A percentile compares a stretch with the other conserved stretches of the same genome.
These are phyloP conservation scores for Paramecium primaurelia DNA, from an alignment of 73 alveolate species.

Conservation along the genomic window DNA sequence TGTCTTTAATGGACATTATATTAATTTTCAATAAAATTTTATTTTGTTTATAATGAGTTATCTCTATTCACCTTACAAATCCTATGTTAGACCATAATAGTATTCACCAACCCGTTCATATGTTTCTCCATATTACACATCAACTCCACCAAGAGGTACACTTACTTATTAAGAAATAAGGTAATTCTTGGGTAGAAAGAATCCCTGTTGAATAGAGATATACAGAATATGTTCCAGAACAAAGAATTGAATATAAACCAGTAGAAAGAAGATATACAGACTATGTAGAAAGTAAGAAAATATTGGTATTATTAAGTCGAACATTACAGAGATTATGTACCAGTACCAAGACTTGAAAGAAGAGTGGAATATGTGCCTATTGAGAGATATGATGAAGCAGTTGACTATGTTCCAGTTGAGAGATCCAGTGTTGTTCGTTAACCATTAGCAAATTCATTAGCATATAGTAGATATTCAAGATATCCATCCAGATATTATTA, in stretches of 20 bases:
- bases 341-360: conserved; percentile 58
- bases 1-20: background rate
- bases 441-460: background rate
- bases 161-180: background rate
- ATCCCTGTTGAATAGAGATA: conserved; percentile 57
- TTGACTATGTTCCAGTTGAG: conserved; percentile 48
- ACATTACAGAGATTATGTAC: conserved; percentile 57
- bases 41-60: conserved; percentile 19
- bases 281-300: conserved; percentile 26
- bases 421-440: background rate
- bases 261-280: conserved; percentile 60
- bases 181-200: conserved; percentile 58
- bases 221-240: conserved; percentile 59
- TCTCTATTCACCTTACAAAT: conserved; percentile 26
- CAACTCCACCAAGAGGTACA: background rate
- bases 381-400: conserved; percentile 46
- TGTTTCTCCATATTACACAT: background rate
- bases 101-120: background rate
- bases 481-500: conserved; percentile 50
- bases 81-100: conserved; percentile 2
- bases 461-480: conserved; percentile 35
- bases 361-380: conserved; percentile 60
- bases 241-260: conserved; percentile 55
- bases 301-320: background rate
- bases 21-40: background rate